Base-by-base conservation (phyloP, 139 green algal species). In the Deuterostichococcus epilithicus region DNA sequence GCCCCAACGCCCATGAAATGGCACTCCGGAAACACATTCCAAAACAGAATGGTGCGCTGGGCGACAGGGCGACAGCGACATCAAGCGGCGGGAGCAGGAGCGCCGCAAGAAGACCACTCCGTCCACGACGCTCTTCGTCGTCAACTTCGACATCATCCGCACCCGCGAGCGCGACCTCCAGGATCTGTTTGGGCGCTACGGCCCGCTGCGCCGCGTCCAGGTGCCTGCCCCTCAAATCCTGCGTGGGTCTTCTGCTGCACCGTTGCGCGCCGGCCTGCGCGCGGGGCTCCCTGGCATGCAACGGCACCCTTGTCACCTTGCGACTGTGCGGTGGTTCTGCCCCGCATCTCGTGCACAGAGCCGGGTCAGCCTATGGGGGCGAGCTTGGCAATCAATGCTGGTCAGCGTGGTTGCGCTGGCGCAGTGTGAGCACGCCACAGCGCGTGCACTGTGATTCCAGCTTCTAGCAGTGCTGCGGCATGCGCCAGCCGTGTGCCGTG, bases 61-160 rank as follows among this genome's bases (percentile, higher is more conserved):
- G 22, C n/a, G 67, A 32, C 63, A 84, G 80, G 80, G 78, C 5
- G 81, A 90, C 60, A 78, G 79, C 20, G 80, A 80, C 32, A 75
- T 88, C 38, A 80, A 83, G 65, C 68, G 59, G 25, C 72, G 81
- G 6, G 82, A 90, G 74, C 71, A 82, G 33, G 28, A 68, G 39
- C 72, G 84, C n/a, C 77, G 84, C 38, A 65, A 75, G 32, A 44
- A 76, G 4, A 81, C 77, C 3, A 79, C 74, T 26, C 91, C 91
- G 33, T 90, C 86, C n/a, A 86, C 67, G 10, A 96, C 91, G 1
- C 85, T 97, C 18, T 96, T 96, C 77, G 91, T 96, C 30, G 90
- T 92, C 13, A 92, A 93, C 71, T 90, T 89, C 71, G 91, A 96
- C 69, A 76, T 85, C 0, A 73, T 82, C 18, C 68, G 47, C 36